Evolutionary conservation across 768 basidiomycete species (phyloP), one percentile per base, ranked within the genome.

Genomic region (Amanita jacksonii): DNA sequence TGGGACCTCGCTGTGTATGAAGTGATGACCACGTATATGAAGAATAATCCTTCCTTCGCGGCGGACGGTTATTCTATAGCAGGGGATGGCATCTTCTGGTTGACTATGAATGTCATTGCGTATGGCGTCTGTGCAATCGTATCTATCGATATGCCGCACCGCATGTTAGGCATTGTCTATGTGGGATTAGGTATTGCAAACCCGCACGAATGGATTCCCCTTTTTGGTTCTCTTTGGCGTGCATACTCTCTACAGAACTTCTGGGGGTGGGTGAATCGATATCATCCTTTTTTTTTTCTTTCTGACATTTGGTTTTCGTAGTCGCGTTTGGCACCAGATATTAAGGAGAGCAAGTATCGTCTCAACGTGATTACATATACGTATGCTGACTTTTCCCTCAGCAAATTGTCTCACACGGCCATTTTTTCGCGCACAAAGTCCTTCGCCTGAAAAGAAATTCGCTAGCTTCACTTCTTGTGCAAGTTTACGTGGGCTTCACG

Each of bases 401-500:
- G 36, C 12, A 32, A 28, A 6, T 48, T 12, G 30, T 42, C 19
- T 15, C 38, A 30, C 47, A 49, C 13, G 39, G 46, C 24, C 40
- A 27, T 38, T 49, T 46, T 39, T 16, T 49, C 32, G 47, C 37
- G 8, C 22, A 35, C 28, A 25, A 30, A 2, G 31, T 45, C 38
- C 40, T 33, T 12, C 42, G 34, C 31, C 36, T 51, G 22, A 46
- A 36, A 25, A 47, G 36, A 41, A 49, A 30, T 36, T 49, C 50
- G 18, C 23, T 10, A n/a, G 27, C 45, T 3, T 49, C 57, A 9
- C 52, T 49, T 30, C 45, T 53, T 8, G 40, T 49, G 9, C 50
- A 50, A 42, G 38, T 59, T 2, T 52, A 52, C 23, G 47, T 47
- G 8, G 57, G 56, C 3, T 68, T 68, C 52, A 44, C 57, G 24